Evolutionary conservation across 129 eudicot genomes (phyloP), one percentile per base, ranked within the genome.

Genomic region (Chrysanthemum seticuspe): DNA sequence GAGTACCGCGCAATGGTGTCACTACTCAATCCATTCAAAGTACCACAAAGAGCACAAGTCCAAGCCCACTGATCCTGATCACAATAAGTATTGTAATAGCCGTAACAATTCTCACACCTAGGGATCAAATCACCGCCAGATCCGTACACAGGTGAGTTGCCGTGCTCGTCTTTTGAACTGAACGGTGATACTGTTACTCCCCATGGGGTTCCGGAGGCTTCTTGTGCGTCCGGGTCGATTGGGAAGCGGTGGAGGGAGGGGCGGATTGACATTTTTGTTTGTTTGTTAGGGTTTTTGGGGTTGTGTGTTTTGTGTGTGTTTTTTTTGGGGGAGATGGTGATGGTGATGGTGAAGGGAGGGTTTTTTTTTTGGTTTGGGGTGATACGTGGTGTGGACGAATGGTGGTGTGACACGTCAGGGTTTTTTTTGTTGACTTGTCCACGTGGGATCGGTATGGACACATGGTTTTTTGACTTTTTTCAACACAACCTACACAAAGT

Each of bases 61-160:
- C 97, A 94, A 0, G 91, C 88, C 97, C 97, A 90, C 78, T 94
- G 97, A 12, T 94, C 99, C 65, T 80, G 93, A 36, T 94, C 99
- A 60, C 96, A 90, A 77, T 84, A 90, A 1, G 97, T 90, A 52
- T 94, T 94, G 86, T 90, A 94, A 76, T 94, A 94, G 0, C 88
- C 97, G 91, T 92, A 94, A 16, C 99, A 94, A 67, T 90, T 88
- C 85, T 94, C 99, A 73, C 99, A 94, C 71, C 99, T 75, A 13
- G 99, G 97, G 65, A 90, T 74, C 64, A 83, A 62, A 54, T 94
- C 79, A 6, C 99, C 99, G 73, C 80, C 85, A 31, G 96, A 88
- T 90, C 99, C 99, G 86, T 83, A 86, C 82, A 80, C 84, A 75
- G 99, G 99, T 16, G 93, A 82, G 70, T 72, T 74, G 18, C 93